These are phyloP conservation scores for Plectosphaerella sp. DNA, from an alignment of 2,329 filamentous ascomycete species.

Conservation along the genomic window DNA sequence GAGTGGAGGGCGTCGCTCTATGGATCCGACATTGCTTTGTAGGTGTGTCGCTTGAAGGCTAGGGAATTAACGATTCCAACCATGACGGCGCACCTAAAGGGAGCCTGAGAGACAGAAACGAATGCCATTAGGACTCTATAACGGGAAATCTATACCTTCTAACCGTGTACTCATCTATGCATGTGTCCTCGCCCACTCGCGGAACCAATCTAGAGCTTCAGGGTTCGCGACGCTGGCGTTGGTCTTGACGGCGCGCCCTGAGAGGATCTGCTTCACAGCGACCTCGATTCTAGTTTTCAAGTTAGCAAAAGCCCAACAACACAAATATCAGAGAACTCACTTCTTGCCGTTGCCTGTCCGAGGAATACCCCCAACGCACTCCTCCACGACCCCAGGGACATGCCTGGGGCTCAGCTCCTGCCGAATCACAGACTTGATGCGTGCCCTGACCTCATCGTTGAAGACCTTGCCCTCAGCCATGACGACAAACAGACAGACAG, in stretches of 20 bases:
- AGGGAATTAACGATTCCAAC: too few relatives aligned
- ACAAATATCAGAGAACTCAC: slow-evolving; percentile 41
- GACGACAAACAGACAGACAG: slow-evolving; percentile 83
- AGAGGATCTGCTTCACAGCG: slow-evolving; percentile 92
- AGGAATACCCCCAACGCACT: slow-evolving; percentile 76
- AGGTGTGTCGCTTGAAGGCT: too few relatives aligned
- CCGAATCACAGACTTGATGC: slow-evolving; percentile 65
- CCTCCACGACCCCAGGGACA: slow-evolving; percentile 78
- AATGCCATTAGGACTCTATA: too few relatives aligned
- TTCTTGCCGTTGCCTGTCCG: slow-evolving; percentile 96
- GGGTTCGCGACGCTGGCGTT: slow-evolving; percentile 92
- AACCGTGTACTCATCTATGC: background rate
- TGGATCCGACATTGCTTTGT: too few relatives aligned
- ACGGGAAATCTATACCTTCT: background rate
- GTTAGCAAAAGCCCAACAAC: background rate
- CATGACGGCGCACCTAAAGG: too few relatives aligned
- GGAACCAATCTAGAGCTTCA: slow-evolving; percentile 84
- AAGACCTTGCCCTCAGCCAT: slow-evolving; percentile 59
- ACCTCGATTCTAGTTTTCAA: slow-evolving; percentile 68
- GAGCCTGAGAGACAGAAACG: too few relatives aligned
- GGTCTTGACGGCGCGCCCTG: slow-evolving; percentile 79
- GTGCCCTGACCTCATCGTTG: slow-evolving; percentile 51
- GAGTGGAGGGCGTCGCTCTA: too few relatives aligned
- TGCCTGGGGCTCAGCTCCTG: slow-evolving; percentile 82
- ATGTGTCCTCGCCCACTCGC: slow-evolving; percentile 63